Conservation (phyloP, 2,329 filamentous ascomycete genomes). For the Cucurbitaria berberidis region DNA sequence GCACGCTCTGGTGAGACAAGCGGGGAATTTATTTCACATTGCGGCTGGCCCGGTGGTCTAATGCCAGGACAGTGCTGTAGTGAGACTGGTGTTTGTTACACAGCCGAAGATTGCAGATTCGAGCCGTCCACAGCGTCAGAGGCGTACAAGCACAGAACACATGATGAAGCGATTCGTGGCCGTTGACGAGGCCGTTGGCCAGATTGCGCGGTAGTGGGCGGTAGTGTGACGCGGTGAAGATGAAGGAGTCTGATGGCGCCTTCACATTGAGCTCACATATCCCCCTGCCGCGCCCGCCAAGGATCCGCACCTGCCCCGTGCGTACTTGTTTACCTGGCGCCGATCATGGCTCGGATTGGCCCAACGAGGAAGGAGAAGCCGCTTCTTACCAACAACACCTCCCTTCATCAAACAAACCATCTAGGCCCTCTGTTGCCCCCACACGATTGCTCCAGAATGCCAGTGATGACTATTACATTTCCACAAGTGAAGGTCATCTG, state of each 20-base stretch:
- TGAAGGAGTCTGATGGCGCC: not conserved
- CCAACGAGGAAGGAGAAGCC: not conserved
- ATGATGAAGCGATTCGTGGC: not conserved
- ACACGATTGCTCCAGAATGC: not conserved
- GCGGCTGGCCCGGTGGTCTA: not conserved
- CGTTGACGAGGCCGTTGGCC: not conserved
- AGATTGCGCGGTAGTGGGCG: not conserved
- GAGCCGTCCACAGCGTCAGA: not conserved
- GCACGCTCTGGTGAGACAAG: not conserved
- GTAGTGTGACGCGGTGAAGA: conserved; percentile 2
- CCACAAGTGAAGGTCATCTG: not conserved
- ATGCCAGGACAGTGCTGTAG: not conserved
- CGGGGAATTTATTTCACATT: not conserved
- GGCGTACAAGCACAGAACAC: not conserved
- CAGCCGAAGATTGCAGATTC: not conserved
- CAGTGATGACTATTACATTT: not conserved
- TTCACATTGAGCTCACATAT: not conserved
- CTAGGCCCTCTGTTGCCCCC: too few species aligned
- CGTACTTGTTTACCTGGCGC: conserved; percentile 3
- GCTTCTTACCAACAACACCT: not conserved
- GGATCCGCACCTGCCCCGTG: not conserved
- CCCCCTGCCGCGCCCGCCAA: conserved; percentile 1
- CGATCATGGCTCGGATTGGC: conserved; percentile 4
- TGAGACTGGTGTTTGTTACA: not conserved
- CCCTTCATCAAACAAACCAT: not conserved